These are phyloP conservation scores for Mycena alexandri DNA, from an alignment of 768 basidiomycete species.

Conservation along the genomic window DNA sequence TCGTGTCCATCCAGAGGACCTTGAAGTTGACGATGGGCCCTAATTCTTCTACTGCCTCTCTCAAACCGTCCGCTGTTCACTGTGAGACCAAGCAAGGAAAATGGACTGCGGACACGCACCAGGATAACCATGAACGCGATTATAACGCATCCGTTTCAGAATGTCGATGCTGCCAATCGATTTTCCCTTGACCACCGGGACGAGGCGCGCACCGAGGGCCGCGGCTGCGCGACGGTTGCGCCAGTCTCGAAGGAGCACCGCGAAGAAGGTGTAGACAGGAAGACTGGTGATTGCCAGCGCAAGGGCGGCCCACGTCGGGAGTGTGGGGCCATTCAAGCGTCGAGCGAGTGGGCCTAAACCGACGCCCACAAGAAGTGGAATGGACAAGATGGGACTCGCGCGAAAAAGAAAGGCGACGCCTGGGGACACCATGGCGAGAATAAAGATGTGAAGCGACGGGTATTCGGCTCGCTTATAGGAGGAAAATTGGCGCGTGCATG, in stretches of 20 bases:
- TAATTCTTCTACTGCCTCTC: constrained; percentile 17
- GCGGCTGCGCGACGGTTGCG: constrained; percentile 19
- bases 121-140: constrained; percentile 47
- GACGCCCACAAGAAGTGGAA: not conserved
- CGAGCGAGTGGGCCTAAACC: not conserved
- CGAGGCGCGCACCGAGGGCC: constrained; percentile 43
- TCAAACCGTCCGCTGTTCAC: constrained; percentile 24
- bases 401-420: constrained; percentile 26
- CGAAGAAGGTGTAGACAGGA: not conserved
- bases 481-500: too few species aligned
- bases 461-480: too few species aligned
- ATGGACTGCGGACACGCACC: constrained; percentile 33
- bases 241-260: constrained; percentile 2
- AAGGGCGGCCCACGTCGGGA: constrained; percentile 6
- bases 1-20: constrained; percentile 37
- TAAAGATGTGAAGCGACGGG: too few species aligned
- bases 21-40: constrained; percentile 36
- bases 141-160: constrained; percentile 37
- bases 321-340: not conserved
- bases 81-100: not conserved
- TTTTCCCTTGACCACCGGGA: constrained; percentile 39
- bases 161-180: constrained; percentile 47
- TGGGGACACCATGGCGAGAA: constrained; percentile 20
- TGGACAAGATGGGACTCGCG: constrained; percentile 11
- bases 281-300: constrained; percentile 11